Evolutionary conservation across 148 eudicot genomes (phyloP).

Genomic region (Tetragonia tetragonoides): DNA sequence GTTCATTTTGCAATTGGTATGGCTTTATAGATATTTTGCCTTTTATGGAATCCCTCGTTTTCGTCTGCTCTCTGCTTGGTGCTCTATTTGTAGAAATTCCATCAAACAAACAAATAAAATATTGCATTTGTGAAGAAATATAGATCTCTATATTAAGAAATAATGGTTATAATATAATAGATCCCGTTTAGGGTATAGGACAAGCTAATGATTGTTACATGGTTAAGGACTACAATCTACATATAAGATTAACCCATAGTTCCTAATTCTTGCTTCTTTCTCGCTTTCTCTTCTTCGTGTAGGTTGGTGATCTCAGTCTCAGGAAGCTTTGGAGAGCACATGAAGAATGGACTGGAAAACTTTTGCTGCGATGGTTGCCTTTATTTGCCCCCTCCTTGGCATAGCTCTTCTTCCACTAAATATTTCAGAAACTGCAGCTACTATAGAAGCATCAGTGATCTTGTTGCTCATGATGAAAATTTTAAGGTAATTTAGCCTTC

Average conservation of each 20-base stretch:
- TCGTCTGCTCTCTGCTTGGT: slow-evolving; percentile 1
- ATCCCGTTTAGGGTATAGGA: background rate
- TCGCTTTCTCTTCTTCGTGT: background rate
- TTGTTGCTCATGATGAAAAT: slow-evolving; percentile 28
- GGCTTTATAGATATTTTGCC: background rate
- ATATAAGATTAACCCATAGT: background rate
- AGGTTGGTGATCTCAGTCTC: background rate
- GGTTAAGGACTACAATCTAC: background rate
- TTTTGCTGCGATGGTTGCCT: slow-evolving; percentile 45
- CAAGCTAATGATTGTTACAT: background rate
- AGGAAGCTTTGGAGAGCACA: slow-evolving; percentile 22
- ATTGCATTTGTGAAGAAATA: background rate
- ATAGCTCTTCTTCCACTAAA: slow-evolving; percentile 29
- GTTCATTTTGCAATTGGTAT: background rate
- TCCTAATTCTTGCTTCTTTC: background rate
- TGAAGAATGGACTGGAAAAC: slow-evolving; percentile 40
- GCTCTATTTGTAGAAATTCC: background rate
- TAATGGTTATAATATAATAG: background rate
- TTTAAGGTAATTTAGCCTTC: slow-evolving; percentile 8
- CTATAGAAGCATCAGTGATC: slow-evolving; percentile 20
- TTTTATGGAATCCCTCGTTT: background rate
- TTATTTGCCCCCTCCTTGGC: slow-evolving; percentile 57
- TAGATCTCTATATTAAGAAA: background rate
- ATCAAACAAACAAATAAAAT: background rate
- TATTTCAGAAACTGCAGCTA: slow-evolving; percentile 20